Evolutionary conservation across 305 asterid species (phyloP).

Genomic region (Solanum hybrid): DNA sequence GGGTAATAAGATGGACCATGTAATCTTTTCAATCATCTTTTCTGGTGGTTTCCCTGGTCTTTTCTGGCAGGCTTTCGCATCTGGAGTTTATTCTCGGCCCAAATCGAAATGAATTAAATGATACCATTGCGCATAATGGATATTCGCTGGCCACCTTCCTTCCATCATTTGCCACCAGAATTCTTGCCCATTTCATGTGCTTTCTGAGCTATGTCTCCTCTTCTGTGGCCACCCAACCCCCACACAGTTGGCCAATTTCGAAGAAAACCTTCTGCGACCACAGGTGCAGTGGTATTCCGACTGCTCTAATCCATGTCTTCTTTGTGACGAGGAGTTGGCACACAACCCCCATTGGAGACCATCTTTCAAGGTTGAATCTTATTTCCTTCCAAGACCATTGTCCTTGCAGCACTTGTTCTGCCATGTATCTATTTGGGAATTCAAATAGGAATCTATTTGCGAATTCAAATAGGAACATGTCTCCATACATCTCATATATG

Average conservation of each 20-base stretch:
- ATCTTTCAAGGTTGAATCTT: not conserved
- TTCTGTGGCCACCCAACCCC: not conserved
- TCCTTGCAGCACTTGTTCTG: not conserved
- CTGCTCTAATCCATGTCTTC: not conserved
- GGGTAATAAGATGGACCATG: not conserved
- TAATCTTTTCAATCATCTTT: not conserved
- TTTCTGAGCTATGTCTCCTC: not conserved
- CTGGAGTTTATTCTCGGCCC: not conserved
- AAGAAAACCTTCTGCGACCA: not conserved
- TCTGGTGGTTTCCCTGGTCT: not conserved
- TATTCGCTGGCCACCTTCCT: not conserved
- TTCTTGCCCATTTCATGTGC: not conserved
- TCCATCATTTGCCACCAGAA: not conserved
- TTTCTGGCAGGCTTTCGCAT: not conserved
- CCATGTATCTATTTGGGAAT: not conserved
- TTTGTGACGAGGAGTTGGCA: not conserved
- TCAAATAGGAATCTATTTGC: too few species aligned
- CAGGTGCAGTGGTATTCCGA: not conserved
- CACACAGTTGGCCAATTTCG: not conserved
- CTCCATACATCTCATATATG: not conserved
- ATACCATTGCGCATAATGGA: not conserved
- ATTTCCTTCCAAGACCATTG: not conserved
- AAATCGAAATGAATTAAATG: not conserved
- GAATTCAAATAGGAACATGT: not conserved
- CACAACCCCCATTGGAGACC: not conserved